A percentile compares a stretch with the other conserved stretches of the same genome.
Conservation (phyloP, 257 asterid genomes). For the Petrea volubilis region DNA sequence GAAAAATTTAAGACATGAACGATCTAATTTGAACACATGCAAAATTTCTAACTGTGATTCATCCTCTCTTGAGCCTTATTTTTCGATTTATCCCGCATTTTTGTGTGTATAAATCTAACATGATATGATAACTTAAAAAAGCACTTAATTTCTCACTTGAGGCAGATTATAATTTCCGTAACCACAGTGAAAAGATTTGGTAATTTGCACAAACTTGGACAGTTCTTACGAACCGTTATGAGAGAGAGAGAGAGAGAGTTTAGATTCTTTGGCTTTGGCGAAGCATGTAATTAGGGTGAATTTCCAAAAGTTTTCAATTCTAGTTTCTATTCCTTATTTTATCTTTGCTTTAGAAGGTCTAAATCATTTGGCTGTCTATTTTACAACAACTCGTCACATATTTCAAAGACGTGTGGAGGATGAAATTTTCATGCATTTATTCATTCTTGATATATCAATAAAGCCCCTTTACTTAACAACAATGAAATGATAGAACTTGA, state of each 20-base stretch:
- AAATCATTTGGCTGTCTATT: slow-evolving; percentile 45
- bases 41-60: too few relatives aligned
- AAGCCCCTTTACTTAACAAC: slow-evolving; percentile 49
- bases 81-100: too few relatives aligned
- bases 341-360: slow-evolving; percentile 45
- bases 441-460: slow-evolving; percentile 32
- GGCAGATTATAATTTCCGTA: too few relatives aligned
- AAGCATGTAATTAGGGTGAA: background rate
- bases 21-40: too few relatives aligned
- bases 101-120: too few relatives aligned
- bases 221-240: too few relatives aligned
- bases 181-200: too few relatives aligned
- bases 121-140: too few relatives aligned
- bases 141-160: too few relatives aligned
- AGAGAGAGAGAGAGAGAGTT: background rate
- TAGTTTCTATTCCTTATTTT: slow-evolving; percentile 26
- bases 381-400: slow-evolving; percentile 17
- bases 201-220: too few relatives aligned
- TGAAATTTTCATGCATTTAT: slow-evolving; percentile 19
- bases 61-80: too few relatives aligned
- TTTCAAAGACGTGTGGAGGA: slow-evolving; percentile 39
- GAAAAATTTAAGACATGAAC: too few relatives aligned
- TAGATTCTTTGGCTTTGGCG: background rate
- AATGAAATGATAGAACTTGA: slow-evolving; percentile 47
- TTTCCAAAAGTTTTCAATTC: background rate